Conservation (phyloP, 2,329 filamentous ascomycete genomes). For the Blastomyces gilchristii region DNA sequence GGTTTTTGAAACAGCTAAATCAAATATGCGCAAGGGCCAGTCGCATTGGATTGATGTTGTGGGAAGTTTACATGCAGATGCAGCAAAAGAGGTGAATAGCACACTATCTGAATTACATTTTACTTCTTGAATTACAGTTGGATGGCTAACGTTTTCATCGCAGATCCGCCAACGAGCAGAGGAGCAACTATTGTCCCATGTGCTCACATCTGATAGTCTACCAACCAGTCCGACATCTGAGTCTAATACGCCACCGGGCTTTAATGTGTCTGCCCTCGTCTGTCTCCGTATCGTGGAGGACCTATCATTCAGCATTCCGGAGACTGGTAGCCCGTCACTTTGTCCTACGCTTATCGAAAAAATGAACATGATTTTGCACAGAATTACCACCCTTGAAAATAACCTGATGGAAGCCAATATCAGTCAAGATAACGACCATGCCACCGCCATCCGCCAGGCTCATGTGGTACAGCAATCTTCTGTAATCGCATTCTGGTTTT, state of each 20-base stretch:
- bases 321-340: constrained; percentile 24
- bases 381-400: constrained; percentile 24
- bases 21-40: constrained; percentile 25
- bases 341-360: constrained; percentile 31
- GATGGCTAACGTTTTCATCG: constrained; percentile 13
- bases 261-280: constrained; percentile 16
- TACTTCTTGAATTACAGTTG: constrained; percentile 1
- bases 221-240: constrained; percentile 6
- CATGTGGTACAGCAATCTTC: constrained; percentile 23
- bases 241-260: constrained; percentile 11
- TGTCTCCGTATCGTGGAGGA: constrained; percentile 33
- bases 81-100: constrained; percentile 25
- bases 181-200: constrained; percentile 30
- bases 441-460: constrained; percentile 14
- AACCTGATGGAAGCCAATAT: constrained; percentile 16
- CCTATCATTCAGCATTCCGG: constrained; percentile 29
- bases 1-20: constrained; percentile 32
- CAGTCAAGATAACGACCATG: constrained; percentile 6
- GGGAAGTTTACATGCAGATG: constrained; percentile 29
- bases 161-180: constrained; percentile 35
- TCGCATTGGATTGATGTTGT: constrained; percentile 34
- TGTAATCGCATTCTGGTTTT: constrained; percentile 31
- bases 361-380: constrained; percentile 32
- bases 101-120: constrained; percentile 2
- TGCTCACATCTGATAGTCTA: constrained; percentile 17